phyloP scores from a whole-genome alignment of 2,329 filamentous ascomycete species.

The Claviceps sp. region DNA sequence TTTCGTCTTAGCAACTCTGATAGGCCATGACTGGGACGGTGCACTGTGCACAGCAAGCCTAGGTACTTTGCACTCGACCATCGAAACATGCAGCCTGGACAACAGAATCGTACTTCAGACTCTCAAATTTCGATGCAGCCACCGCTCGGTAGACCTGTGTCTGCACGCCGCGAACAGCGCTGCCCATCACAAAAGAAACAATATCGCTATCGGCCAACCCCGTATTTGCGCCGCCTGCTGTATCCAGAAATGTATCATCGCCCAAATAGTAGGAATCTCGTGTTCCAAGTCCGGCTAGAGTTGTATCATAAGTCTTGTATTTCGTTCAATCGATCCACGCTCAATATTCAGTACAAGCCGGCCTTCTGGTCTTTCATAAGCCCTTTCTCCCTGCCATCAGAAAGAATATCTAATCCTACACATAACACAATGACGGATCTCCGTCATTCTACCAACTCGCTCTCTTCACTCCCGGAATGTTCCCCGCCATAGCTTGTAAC shows the following conservation, averaged over 20 bases:
- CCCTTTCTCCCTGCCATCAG: background rate
- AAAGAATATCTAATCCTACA: background rate
- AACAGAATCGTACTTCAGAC: background rate
- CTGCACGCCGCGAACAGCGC: background rate
- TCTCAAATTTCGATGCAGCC: background rate
- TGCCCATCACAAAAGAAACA: background rate
- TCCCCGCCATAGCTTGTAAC: conserved; percentile 71
- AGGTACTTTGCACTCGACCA: background rate
- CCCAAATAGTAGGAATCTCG: background rate
- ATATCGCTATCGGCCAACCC: too few relatives aligned
- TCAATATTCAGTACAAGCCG: background rate
- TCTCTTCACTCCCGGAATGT: conserved; percentile 85
- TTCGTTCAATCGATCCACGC: background rate
- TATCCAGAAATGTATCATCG: background rate
- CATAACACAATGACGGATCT: background rate
- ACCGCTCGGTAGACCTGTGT: background rate
- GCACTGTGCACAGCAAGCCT: background rate
- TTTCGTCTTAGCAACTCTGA: background rate
- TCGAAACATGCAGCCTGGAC: background rate
- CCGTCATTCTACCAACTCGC: conserved; percentile 67
- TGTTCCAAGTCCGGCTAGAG: background rate
- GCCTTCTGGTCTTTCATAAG: background rate
- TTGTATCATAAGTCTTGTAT: background rate
- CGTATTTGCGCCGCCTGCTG: background rate
- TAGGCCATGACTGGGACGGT: background rate